Conservation (phyloP, 2,329 filamentous ascomycete genomes). For the Coniella lustricola region DNA sequence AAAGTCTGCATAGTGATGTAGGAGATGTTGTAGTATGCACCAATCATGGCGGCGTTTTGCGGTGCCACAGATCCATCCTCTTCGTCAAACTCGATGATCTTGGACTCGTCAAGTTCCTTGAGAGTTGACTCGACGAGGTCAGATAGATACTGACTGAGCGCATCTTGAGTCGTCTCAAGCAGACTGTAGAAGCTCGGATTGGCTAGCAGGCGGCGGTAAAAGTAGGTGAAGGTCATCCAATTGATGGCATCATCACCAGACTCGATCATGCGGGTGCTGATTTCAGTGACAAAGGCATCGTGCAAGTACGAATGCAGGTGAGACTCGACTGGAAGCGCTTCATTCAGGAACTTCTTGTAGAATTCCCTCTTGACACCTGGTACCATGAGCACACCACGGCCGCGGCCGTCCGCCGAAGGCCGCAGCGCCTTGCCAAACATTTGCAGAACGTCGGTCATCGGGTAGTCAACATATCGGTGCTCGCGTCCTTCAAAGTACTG, state of each 20-base stretch:
- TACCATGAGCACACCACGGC: conserved; percentile 93
- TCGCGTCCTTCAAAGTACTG: conserved; percentile 96
- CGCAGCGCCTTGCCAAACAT: conserved; percentile 95
- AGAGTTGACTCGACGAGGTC: conserved; percentile 90
- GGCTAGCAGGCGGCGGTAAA: conserved; percentile 87
- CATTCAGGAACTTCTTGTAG: conserved; percentile 97
- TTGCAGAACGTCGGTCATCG: conserved; percentile 86
- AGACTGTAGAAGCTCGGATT: conserved; percentile 97
- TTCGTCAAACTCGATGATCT: conserved; percentile 92
- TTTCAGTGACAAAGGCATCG: conserved; percentile 94
- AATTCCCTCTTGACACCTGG: conserved; percentile 92
- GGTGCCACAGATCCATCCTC: conserved; percentile 85
- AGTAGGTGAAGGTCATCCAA: conserved; percentile 98
- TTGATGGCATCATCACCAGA: conserved; percentile 96
- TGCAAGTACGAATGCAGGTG: conserved; percentile 87
- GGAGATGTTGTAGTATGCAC: conserved; percentile 98
- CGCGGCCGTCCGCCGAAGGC: conserved; percentile 68
- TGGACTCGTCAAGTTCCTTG: conserved; percentile 83
- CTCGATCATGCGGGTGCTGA: conserved; percentile 91
- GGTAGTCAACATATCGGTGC: conserved; percentile 95
- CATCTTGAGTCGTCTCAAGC: conserved; percentile 81
- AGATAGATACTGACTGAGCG: conserved; percentile 87
- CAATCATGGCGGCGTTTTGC: conserved; percentile 95
- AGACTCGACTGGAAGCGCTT: conserved; percentile 91
- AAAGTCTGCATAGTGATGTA: conserved; percentile 99